Conservation (phyloP, 169 alveolate genomes). For the Perkinsus olseni region DNA sequence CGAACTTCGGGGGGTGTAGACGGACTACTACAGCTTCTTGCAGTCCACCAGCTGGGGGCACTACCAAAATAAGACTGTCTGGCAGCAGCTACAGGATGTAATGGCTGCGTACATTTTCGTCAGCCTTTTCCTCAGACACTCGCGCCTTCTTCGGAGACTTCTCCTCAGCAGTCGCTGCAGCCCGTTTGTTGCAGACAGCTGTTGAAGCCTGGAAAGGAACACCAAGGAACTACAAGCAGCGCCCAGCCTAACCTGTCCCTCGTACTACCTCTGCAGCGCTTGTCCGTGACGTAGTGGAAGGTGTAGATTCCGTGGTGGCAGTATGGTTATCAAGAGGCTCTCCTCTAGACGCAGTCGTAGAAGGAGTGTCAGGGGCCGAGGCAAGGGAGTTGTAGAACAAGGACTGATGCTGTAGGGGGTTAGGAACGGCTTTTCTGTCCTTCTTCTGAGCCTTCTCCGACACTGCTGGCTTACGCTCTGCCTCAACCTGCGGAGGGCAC, state of each 20-base stretch:
- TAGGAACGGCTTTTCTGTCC: neutral
- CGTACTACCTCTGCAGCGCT: no score
- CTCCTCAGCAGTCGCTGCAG: no score
- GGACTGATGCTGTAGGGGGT: neutral
- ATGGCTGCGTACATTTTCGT: neutral
- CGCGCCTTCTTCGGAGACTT: no score
- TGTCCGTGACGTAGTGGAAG: no score
- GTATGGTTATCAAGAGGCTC: neutral
- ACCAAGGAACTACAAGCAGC: no score
- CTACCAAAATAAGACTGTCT: neutral
- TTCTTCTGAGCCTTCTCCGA: neutral
- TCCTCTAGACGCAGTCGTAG: neutral
- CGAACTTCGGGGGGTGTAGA: neutral
- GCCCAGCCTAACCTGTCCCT: no score
- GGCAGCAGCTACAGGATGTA: neutral
- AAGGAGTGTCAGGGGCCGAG: neutral
- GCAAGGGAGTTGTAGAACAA: neutral
- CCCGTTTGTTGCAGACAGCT: no score
- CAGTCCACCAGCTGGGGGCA: neutral
- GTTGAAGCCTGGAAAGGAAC: no score
- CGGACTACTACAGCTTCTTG: neutral
- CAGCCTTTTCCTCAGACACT: no score
- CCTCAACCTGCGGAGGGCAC: no score
- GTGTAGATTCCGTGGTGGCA: neutral
- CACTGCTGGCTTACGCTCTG: neutral